Evolutionary conservation across 2,329 filamentous ascomycete species (phyloP).

Genomic region (Dactylonectria macrodidyma): DNA sequence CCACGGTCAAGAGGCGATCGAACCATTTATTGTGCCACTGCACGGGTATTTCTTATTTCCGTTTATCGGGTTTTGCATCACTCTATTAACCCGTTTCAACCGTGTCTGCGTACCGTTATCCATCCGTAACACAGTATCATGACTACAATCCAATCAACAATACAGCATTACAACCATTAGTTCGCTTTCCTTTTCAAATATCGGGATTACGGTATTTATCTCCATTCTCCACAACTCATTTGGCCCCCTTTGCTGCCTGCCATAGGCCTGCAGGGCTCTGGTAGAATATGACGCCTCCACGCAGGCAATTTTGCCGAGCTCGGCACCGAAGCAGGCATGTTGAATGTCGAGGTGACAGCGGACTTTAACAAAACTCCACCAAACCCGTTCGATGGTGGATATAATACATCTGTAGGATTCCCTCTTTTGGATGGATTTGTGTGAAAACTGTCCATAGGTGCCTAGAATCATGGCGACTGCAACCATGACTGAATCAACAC

Average conservation of each 20-base stretch:
- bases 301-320: constrained; percentile 25
- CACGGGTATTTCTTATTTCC: too few species aligned
- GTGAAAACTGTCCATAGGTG: neutral
- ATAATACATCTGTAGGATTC: neutral
- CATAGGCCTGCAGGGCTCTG: constrained; percentile 2
- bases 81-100: too few species aligned
- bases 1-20: too few species aligned
- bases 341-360: neutral
- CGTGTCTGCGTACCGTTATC: too few species aligned
- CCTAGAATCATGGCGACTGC: neutral
- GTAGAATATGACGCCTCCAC: neutral
- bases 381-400: constrained; percentile 2
- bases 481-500: constrained; percentile 18
- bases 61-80: too few species aligned
- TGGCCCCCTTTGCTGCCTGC: neutral
- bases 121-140: too few species aligned
- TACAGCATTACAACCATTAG: neutral
- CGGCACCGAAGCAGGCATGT: constrained; percentile 32
- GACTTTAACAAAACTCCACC: constrained; percentile 1
- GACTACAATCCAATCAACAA: neutral
- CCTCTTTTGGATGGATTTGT: neutral
- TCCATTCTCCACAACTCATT: constrained; percentile 18
- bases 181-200: constrained; percentile 3
- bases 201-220: constrained; percentile 27
- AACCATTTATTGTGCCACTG: too few species aligned